Base-by-base conservation (phyloP, 192 early-diverging fungal species). In the Helicostylum pulchrum region DNA sequence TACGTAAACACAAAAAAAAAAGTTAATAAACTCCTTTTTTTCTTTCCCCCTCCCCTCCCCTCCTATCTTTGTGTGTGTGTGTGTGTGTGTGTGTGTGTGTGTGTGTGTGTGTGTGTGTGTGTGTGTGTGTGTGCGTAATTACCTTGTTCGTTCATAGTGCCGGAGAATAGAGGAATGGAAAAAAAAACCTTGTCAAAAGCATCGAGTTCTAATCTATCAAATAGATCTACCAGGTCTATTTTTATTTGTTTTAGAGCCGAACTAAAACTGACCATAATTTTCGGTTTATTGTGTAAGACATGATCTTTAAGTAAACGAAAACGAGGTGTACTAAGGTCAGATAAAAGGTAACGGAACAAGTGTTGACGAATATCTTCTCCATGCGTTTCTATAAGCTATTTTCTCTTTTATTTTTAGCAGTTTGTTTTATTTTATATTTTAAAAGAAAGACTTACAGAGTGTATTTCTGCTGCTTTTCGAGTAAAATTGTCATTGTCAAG, bases 401-500 rank as follows among this genome's bases (percentile, higher is more conserved):
- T 26, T 26, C 26, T 2, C 2, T 26, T 58, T 51, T 14, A 39
- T 23, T 19, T 42, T 61, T 34, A 53, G 7, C n/a, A 14, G 34
- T 43, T 45, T 42, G n/a, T 43, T 31, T 34, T 17, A 39, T 32
- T 10, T 11, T 26, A 8, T 62, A 26, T n/a, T 62, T 19, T 19
- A 52, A 42, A 20, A 57, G 20, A 3, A 54, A 43, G 5, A 65
- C 80, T 63, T 78, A 84, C 83, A 46, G 76, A 67, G 34, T 64
- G 62, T 60, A 84, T 82, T 56, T 84, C 80, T 58, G 77, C 45
- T 47, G 76, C 77, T 54, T 73, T 80, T 34, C 66, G 43, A n/a
- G 70, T 53, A 70, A 80, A 82, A 53, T 79, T 82, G 26, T 82
- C 81, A 66, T 73, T 75, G 53, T 74, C 77, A 45, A 84, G 70